Evolutionary conservation across 768 basidiomycete species (phyloP).

Genomic region (Boletales sp.): DNA sequence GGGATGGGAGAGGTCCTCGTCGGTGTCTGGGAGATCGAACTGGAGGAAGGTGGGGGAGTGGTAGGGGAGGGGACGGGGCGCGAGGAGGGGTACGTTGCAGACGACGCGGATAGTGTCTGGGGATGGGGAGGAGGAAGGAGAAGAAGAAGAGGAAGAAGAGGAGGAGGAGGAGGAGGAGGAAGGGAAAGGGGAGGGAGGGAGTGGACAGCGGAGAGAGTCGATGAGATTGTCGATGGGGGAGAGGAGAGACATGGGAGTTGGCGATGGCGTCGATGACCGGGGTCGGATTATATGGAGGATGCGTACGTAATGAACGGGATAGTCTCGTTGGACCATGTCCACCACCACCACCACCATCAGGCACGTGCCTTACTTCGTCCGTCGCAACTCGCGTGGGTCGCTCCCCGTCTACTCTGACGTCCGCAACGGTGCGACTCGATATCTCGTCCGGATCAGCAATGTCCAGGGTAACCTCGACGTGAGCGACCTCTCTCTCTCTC

Average conservation of each 20-base stretch:
- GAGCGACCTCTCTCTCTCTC: conserved; percentile 18
- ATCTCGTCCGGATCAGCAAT: conserved; percentile 60
- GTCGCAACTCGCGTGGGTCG: conserved; percentile 61
- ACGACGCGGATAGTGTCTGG: conserved; percentile 44
- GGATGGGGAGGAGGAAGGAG: conserved; percentile 16
- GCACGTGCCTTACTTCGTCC: conserved; percentile 51
- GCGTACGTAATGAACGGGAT: neutral
- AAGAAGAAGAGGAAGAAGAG: conserved; percentile 19
- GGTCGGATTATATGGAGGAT: neutral
- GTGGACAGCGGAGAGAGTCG: no score
- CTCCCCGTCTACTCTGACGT: conserved; percentile 77
- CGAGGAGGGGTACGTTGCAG: conserved; percentile 65
- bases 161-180: neutral
- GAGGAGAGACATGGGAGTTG: conserved; percentile 9
- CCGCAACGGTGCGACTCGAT: conserved; percentile 60
- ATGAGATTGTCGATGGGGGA: no score
- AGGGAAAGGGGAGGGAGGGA: neutral
- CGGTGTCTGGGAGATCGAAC: conserved; percentile 62
- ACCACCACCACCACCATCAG: conserved; percentile 11
- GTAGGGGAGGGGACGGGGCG: conserved; percentile 66
- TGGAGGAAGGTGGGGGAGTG: conserved; percentile 68
- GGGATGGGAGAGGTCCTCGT: conserved; percentile 67
- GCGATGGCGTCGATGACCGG: no score
- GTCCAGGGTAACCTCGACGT: conserved; percentile 63
- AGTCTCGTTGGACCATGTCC: neutral